Percentiles rank a stretch among this genome's conserved stretches.
Evolutionary conservation across 108 stramenopile genomes (phyloP).

Genomic region (Conticribra weissflogii): DNA sequence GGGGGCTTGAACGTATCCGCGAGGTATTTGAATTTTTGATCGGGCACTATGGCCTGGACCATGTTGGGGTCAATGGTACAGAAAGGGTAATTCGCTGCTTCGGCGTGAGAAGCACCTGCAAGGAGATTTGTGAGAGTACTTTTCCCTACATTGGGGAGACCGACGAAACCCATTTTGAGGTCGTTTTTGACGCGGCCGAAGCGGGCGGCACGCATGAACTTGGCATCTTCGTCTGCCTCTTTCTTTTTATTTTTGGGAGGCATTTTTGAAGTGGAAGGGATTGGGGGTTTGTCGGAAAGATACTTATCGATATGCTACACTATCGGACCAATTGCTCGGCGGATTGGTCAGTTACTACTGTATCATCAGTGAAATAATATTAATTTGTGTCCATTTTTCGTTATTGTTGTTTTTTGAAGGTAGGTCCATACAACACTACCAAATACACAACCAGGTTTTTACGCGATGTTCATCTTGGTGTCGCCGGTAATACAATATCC

Average conservation of each 20-base stretch:
- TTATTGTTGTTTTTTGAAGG: no score
- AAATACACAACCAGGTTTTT: no score
- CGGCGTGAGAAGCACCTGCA: constrained; percentile 82
- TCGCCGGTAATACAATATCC: no score
- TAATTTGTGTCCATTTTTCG: no score
- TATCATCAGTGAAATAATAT: no score
- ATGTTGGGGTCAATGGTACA: constrained; percentile 99
- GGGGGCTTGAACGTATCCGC: constrained; percentile 86
- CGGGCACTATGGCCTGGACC: constrained; percentile 94
- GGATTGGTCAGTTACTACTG: no score
- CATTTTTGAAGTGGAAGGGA: constrained; percentile 48
- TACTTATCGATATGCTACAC: background rate
- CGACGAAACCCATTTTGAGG: constrained; percentile 89
- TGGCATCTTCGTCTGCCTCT: constrained; percentile 60
- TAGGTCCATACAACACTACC: no score
- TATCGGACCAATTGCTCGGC: no score
- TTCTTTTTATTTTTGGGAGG: constrained; percentile 90
- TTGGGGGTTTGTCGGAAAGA: background rate
- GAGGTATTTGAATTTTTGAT: constrained; percentile 97
- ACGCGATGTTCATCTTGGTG: no score
- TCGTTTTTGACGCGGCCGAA: constrained; percentile 92
- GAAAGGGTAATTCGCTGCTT: constrained; percentile 93
- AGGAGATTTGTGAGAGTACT: constrained; percentile 89
- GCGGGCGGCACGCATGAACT: constrained; percentile 85
- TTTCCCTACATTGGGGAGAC: constrained; percentile 99